Conservation (phyloP, 257 asterid genomes). For the Henckelia pumila region DNA sequence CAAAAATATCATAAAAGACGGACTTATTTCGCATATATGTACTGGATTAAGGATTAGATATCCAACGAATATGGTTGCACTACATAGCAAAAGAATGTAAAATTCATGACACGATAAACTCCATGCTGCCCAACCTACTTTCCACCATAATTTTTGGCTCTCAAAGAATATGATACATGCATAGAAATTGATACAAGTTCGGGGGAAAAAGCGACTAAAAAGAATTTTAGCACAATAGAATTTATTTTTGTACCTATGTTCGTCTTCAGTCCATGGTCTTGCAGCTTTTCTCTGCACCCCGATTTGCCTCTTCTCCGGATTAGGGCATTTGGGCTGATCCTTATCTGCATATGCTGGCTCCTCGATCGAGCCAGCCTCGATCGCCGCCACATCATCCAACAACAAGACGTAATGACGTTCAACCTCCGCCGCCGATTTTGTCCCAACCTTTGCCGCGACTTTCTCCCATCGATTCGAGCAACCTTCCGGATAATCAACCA, state of each 20-base stretch:
- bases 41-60: not conserved
- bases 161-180: not conserved
- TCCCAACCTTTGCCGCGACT: conserved; percentile 35
- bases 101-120: too few relatives aligned
- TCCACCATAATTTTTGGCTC: not conserved
- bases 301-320: conserved; percentile 30
- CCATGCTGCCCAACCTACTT: not conserved
- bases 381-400: conserved; percentile 45
- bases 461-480: conserved; percentile 39
- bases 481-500: conserved; percentile 37
- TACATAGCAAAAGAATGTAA: not conserved
- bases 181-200: not conserved
- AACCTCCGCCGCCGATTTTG: conserved; percentile 44
- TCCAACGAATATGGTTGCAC: not conserved
- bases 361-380: conserved; percentile 43
- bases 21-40: too few relatives aligned
- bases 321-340: conserved; percentile 24
- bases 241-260: conserved; percentile 37
- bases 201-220: not conserved
- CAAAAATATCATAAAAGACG: not conserved
- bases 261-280: conserved; percentile 56
- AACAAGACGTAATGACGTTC: conserved; percentile 35
- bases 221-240: too few relatives aligned
- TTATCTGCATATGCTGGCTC: conserved; percentile 35
- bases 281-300: conserved; percentile 39